phyloP scores from a whole-genome alignment of 2,329 filamentous ascomycete species.

The Fusarium anthophilum region DNA sequence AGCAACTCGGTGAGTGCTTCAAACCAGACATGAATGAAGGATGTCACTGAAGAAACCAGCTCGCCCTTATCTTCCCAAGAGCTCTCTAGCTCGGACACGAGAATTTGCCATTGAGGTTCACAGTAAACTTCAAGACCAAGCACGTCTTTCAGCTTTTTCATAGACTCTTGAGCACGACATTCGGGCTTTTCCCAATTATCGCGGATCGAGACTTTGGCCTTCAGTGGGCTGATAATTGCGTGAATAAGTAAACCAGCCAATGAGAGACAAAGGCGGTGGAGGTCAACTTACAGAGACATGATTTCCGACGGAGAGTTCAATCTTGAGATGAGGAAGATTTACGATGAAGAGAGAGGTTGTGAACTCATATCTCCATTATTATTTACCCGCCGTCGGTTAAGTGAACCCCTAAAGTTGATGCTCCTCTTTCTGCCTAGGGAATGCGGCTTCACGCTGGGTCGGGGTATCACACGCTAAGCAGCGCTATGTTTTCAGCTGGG shows the following conservation, averaged over 20 bases:
- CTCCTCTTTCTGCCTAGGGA: background rate
- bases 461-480: slow-evolving; percentile 18
- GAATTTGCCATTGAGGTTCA: slow-evolving; percentile 56
- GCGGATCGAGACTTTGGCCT: slow-evolving; percentile 54
- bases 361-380: background rate
- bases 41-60: slow-evolving; percentile 48
- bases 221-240: slow-evolving; percentile 50
- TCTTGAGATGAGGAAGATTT: background rate
- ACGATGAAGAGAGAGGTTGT: background rate
- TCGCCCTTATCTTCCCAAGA: slow-evolving; percentile 53
- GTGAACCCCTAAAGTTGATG: slow-evolving; percentile 2
- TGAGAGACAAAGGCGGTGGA: background rate
- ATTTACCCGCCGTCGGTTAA: background rate
- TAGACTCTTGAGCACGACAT: slow-evolving; percentile 46
- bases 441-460: background rate
- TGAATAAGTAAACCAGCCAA: background rate
- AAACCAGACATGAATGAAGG: slow-evolving; percentile 53
- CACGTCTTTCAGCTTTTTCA: slow-evolving; percentile 44
- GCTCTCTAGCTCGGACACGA: slow-evolving; percentile 50
- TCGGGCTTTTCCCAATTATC: slow-evolving; percentile 53
- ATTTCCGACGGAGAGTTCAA: background rate
- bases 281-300: slow-evolving; percentile 12
- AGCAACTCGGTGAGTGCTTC: slow-evolving; percentile 52
- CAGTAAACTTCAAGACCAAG: slow-evolving; percentile 53
- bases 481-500: slow-evolving; percentile 40